phyloP scores from a whole-genome alignment of 768 basidiomycete species.

The Hypsizygus marmoreus region DNA sequence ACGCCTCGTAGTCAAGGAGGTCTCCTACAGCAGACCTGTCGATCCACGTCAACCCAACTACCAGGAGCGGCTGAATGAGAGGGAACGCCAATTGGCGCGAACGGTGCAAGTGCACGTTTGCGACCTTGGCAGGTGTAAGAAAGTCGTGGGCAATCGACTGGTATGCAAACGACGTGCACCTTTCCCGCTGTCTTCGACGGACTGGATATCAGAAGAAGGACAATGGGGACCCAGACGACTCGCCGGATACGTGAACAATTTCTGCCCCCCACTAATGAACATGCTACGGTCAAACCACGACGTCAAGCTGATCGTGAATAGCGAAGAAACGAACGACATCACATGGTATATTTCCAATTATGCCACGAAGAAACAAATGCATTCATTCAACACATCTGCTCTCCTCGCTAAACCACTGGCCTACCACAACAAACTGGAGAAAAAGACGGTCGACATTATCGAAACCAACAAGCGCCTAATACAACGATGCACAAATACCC shows the following conservation, averaged over 20 bases:
- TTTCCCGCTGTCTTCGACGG: constrained; percentile 18
- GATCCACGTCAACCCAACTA: constrained; percentile 28
- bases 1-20: too few relatives aligned
- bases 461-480: constrained; percentile 29
- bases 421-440: constrained; percentile 25
- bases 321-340: constrained; percentile 30
- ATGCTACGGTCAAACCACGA: constrained; percentile 37
- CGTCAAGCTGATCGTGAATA: constrained; percentile 37
- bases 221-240: constrained; percentile 27
- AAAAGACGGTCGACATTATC: constrained; percentile 7
- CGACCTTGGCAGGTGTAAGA: constrained; percentile 20
- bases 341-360: constrained; percentile 42
- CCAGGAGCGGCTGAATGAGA: background rate
- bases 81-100: constrained; percentile 25
- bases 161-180: constrained; percentile 38
- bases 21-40: constrained; percentile 35
- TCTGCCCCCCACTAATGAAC: constrained; percentile 24
- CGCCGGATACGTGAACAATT: constrained; percentile 27
- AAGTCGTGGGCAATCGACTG: constrained; percentile 8
- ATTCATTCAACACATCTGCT: constrained; percentile 36
- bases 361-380: constrained; percentile 39
- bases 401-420: constrained; percentile 33
- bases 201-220: constrained; percentile 27
- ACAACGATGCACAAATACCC: constrained; percentile 29
- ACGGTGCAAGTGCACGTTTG: constrained; percentile 37